These are phyloP conservation scores for Emiliania huxleyi DNA, from an alignment of 78 protist genomes.

Conservation along the genomic window DNA sequence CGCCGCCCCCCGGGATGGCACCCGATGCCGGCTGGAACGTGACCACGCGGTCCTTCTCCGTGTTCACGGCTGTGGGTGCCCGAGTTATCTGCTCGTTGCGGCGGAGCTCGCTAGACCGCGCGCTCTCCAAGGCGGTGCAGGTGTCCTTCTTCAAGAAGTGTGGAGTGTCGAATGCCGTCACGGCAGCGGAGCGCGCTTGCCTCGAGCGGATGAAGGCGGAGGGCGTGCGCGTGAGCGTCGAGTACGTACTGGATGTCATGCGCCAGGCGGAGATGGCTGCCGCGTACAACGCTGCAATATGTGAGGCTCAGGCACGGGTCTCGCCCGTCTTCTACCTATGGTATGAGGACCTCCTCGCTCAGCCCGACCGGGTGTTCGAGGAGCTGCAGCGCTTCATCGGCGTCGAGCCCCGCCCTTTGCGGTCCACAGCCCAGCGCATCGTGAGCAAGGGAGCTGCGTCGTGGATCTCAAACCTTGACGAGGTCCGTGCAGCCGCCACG, in stretches of 20 bases:
- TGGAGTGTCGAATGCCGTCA: neutral
- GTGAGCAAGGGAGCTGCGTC: neutral
- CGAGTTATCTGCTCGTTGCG: neutral
- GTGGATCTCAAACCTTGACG: neutral
- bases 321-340: neutral
- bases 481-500: neutral
- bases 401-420: neutral
- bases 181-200: neutral
- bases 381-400: neutral
- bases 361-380: neutral
- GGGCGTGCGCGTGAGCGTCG: neutral
- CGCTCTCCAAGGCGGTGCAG: neutral
- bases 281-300: neutral
- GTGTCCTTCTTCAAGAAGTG: neutral
- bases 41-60: neutral
- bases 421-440: neutral
- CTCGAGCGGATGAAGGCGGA: neutral
- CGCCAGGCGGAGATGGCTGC: neutral
- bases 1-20: neutral
- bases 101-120: neutral
- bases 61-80: neutral
- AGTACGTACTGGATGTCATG: neutral
- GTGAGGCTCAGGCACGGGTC: neutral
- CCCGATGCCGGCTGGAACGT: neutral
- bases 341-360: neutral